These are phyloP conservation scores for Astraeus odoratus DNA, from an alignment of 768 basidiomycete species.

Conservation along the genomic window DNA sequence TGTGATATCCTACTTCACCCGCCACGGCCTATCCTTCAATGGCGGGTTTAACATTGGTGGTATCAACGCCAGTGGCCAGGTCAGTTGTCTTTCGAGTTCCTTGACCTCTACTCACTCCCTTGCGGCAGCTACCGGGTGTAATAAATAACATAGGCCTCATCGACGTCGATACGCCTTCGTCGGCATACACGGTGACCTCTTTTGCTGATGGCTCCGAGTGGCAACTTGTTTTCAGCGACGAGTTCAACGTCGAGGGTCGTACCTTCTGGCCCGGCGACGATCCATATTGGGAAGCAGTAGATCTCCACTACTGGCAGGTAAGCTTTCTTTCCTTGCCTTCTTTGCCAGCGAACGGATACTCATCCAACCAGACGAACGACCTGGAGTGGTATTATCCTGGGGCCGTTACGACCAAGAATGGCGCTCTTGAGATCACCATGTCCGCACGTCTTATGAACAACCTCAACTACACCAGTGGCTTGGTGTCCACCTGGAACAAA, in stretches of 20 bases:
- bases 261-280: constrained; percentile 79
- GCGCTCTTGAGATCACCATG: constrained; percentile 71
- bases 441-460: constrained; percentile 58
- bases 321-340: constrained; percentile 1
- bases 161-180: constrained; percentile 66
- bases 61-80: constrained; percentile 72
- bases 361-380: constrained; percentile 48
- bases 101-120: constrained; percentile 1
- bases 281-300: constrained; percentile 82
- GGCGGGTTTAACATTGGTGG: constrained; percentile 74
- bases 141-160: constrained; percentile 65
- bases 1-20: constrained; percentile 49
- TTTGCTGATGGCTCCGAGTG: constrained; percentile 45
- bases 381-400: constrained; percentile 88
- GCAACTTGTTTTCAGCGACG: constrained; percentile 82
- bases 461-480: constrained; percentile 64
- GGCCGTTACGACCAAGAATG: constrained; percentile 65
- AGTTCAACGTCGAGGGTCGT: constrained; percentile 75
- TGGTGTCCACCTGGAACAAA: constrained; percentile 78
- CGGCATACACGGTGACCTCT: constrained; percentile 46
- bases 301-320: constrained; percentile 75
- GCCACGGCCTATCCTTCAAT: constrained; percentile 35
- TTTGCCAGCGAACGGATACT: constrained; percentile 1
- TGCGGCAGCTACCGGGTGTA: constrained; percentile 46
- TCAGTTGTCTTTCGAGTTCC: constrained; percentile 11